These are phyloP conservation scores for Seminavis robusta DNA, from an alignment of 108 stramenopile genomes.

Conservation along the genomic window DNA sequence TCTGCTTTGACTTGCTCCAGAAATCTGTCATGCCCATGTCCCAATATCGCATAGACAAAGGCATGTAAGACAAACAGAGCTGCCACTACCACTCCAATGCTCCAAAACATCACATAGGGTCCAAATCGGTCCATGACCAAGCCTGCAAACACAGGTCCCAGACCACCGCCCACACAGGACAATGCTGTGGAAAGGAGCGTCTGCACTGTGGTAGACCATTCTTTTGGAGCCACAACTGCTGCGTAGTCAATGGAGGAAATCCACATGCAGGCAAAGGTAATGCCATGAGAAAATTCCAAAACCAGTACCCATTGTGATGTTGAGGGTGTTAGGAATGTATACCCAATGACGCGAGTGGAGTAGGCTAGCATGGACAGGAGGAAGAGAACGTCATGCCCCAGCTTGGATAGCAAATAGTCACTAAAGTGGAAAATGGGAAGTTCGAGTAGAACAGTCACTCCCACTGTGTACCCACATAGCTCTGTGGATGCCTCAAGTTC, in stretches of 20 bases:
- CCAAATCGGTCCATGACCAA: constrained; percentile 3
- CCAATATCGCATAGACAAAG: no score
- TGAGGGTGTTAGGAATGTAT: constrained; percentile 42
- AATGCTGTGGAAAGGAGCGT: background rate
- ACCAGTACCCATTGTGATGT: constrained; percentile 34
- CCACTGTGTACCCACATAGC: constrained; percentile 24
- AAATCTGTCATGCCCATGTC: no score
- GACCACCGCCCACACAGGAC: background rate
- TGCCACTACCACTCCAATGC: no score
- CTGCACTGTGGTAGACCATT: background rate
- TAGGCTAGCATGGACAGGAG: constrained; percentile 43
- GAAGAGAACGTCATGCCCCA: constrained; percentile 35
- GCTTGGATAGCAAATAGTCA: constrained; percentile 24
- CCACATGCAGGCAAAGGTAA: constrained; percentile 51
- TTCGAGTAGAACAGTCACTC: constrained; percentile 62
- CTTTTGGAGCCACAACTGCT: constrained; percentile 18
- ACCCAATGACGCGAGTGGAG: constrained; percentile 49
- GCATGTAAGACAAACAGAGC: no score
- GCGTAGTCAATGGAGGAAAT: constrained; percentile 44
- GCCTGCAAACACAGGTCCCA: background rate
- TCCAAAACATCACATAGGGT: background rate
- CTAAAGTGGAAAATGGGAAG: constrained; percentile 62
- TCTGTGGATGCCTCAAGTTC: constrained; percentile 5
- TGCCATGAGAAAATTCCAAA: constrained; percentile 60
- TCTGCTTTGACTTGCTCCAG: no score